Base-by-base conservation (phyloP, 2,329 filamentous ascomycete species). In the Ceratocystis harringtonii region DNA sequence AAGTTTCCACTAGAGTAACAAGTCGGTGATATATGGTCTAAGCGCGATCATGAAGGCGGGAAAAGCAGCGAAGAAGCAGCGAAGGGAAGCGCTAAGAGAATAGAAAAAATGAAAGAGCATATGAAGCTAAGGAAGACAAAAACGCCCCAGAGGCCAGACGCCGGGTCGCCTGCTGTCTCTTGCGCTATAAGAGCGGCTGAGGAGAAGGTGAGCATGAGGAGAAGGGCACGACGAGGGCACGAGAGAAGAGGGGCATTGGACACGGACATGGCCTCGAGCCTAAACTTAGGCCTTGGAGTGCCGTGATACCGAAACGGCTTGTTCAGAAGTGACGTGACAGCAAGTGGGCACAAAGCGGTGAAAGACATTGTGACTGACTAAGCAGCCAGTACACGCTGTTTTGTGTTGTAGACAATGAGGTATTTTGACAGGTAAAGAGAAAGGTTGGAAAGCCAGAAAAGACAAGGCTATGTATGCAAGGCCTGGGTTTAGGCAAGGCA, bases 321-420 rank as follows among this genome's bases (percentile, higher is more conserved):
- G 55, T 58, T 36, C 55, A 58, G 19, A 58, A 8, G 55, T 58
- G 55, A 58, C 55, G 55, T 58, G 55, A 58, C 55, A 36, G 55
- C 28, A 58, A 41, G 28, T 19, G 30, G 55, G 17, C 55, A 36
- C 55, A 58, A 36, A n/a, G 55, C 55, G 55, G 55, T 58, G 55
- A 58, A 58, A 58, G 28, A 17, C 15, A 58, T n/a, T 7, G 30
- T 17, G 15, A 7, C 28, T 58, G 52, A 58, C 12, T n/a, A 36
- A 58, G 55, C 15, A 52, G 3, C n/a, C 48, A 10, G n/a, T 25
- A 41, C 36, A 12, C 36, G 10, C 4, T 15, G 3, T 41, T 41
- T 41, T 41, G 36, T 4, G 36, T 15, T 15, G 36, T n/a, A 19
- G 8, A 19, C 19, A 1, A 32, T 58, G 25, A 58, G 25, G 55